phyloP scores from a whole-genome alignment of 2,329 filamentous ascomycete genomes.

The Sarocladiaceae sp. region DNA sequence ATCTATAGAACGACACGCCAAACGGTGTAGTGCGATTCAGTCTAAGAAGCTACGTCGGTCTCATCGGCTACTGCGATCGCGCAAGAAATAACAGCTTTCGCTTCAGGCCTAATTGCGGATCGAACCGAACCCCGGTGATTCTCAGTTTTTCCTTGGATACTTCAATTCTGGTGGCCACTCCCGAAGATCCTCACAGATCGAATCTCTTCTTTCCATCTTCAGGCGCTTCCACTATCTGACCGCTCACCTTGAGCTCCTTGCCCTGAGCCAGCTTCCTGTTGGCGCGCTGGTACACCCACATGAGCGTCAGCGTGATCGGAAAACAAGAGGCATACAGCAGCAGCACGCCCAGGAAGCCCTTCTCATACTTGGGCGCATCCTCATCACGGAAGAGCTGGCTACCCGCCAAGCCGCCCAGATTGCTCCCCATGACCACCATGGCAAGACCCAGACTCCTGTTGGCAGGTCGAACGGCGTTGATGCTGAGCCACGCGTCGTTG shows the following conservation, averaged over 20 bases:
- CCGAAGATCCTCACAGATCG: neutral
- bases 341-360: constrained; percentile 15
- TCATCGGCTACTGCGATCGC: too few relatives aligned
- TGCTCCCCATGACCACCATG: constrained; percentile 18
- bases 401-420: constrained; percentile 17
- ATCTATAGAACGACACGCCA: too few relatives aligned
- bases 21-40: too few relatives aligned
- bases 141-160: too few relatives aligned
- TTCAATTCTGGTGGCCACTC: too few relatives aligned
- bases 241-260: neutral
- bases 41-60: too few relatives aligned
- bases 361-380: constrained; percentile 16
- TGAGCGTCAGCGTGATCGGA: constrained; percentile 13
- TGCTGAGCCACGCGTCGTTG: constrained; percentile 19
- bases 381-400: constrained; percentile 17
- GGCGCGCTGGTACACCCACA: constrained; percentile 17
- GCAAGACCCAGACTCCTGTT: constrained; percentile 18
- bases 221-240: neutral
- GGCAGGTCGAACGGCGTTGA: constrained; percentile 14
- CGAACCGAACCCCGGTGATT: too few relatives aligned
- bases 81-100: too few relatives aligned
- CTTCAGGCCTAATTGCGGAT: too few relatives aligned
- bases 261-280: constrained; percentile 14
- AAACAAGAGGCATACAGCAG: constrained; percentile 15
- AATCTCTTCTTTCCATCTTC: neutral